Evolutionary conservation across 2,329 filamentous ascomycete genomes (phyloP).

Genomic region (Epichloe uncinata): DNA sequence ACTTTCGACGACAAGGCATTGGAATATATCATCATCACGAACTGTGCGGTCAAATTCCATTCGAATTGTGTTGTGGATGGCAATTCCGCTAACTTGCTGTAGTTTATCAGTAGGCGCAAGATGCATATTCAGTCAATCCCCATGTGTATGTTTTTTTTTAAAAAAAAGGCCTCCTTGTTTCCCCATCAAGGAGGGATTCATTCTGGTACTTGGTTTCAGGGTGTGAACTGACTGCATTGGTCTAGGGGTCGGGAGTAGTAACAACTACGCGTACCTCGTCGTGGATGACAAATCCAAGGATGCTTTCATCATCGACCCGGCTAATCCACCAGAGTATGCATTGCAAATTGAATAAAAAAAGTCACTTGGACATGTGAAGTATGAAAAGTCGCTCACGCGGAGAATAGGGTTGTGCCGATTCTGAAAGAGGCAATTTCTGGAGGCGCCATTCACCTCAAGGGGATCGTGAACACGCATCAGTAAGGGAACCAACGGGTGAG

Average conservation of each 20-base stretch:
- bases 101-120: slow-evolving; percentile 11
- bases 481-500: slow-evolving; percentile 36
- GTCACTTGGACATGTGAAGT: background rate
- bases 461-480: slow-evolving; percentile 96
- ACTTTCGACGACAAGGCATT: background rate
- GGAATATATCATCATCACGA: background rate
- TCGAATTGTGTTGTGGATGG: background rate
- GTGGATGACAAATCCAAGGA: slow-evolving; percentile 67
- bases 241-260: slow-evolving; percentile 59
- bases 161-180: background rate
- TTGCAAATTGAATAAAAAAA: background rate
- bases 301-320: slow-evolving; percentile 67
- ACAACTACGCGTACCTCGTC: slow-evolving; percentile 80
- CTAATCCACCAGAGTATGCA: slow-evolving; percentile 60
- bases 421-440: slow-evolving; percentile 60
- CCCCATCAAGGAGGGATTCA: background rate
- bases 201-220: background rate
- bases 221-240: background rate
- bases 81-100: background rate
- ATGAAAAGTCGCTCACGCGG: slow-evolving; percentile 4
- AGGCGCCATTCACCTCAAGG: slow-evolving; percentile 67
- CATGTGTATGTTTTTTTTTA: slow-evolving; percentile 67
- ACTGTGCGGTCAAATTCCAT: background rate
- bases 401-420: slow-evolving; percentile 41
- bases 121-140: slow-evolving; percentile 86